These are phyloP conservation scores for Trametes cinnabarina DNA, from an alignment of 768 basidiomycete genomes.

Conservation along the genomic window DNA sequence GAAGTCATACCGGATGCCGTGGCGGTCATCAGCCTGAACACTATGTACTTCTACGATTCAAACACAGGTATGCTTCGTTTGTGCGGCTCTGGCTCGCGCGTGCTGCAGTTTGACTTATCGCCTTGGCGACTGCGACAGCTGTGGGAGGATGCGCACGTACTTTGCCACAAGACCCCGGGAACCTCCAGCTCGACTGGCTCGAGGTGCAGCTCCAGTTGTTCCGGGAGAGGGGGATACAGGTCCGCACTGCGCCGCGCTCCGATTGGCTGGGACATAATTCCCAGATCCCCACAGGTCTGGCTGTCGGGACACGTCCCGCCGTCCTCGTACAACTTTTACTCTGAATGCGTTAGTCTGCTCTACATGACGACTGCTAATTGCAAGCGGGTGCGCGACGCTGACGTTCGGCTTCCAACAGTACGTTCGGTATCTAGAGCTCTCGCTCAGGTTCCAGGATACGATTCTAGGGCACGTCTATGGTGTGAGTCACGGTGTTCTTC, in stretches of 20 bases:
- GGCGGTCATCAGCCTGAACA: conserved; percentile 84
- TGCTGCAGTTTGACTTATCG: conserved; percentile 20
- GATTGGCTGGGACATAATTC: conserved; percentile 18
- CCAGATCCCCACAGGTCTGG: conserved; percentile 41
- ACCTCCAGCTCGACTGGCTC: conserved; percentile 86
- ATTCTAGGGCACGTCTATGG: conserved; percentile 84
- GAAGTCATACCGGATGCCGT: conserved; percentile 76
- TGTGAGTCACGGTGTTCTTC: conserved; percentile 51
- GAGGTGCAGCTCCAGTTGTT: conserved; percentile 77
- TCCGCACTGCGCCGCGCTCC: conserved; percentile 29
- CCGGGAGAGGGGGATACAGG: conserved; percentile 71
- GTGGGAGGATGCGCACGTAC: conserved; percentile 69
- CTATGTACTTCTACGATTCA: conserved; percentile 87
- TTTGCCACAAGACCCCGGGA: conserved; percentile 78
- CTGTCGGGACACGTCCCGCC: conserved; percentile 82
- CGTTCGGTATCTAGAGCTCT: conserved; percentile 67
- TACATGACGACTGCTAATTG: background rate
- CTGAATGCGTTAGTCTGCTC: conserved; percentile 68
- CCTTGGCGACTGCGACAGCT: conserved; percentile 43
- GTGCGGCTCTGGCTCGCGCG: background rate
- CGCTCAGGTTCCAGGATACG: conserved; percentile 83
- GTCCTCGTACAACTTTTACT: conserved; percentile 73
- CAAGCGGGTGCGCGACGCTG: conserved; percentile 14
- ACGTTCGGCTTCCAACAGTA: conserved; percentile 37
- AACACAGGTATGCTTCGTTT: conserved; percentile 63